These are phyloP conservation scores for Ceratocystis albifundus DNA, from an alignment of 2,329 filamentous ascomycete genomes.

Conservation along the genomic window DNA sequence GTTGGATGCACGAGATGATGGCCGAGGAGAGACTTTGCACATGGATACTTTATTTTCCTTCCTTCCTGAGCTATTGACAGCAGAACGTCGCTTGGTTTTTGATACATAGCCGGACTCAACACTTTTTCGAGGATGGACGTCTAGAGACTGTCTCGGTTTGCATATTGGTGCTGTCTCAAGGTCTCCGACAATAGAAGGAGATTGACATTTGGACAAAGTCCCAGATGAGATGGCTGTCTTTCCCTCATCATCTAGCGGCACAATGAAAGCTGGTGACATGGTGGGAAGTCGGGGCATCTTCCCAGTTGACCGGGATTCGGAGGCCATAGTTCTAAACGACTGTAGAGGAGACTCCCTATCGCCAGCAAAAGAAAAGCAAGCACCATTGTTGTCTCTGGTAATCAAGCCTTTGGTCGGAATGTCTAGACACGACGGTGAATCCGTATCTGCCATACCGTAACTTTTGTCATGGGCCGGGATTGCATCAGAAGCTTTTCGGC, in stretches of 20 bases:
- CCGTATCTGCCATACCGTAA: background rate
- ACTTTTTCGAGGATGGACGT: background rate
- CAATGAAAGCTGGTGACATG: constrained; percentile 13
- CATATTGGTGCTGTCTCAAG: constrained; percentile 14
- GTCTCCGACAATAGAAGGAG: constrained; percentile 19
- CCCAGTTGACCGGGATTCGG: background rate
- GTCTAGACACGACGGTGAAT: background rate
- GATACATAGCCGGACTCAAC: background rate
- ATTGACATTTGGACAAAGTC: background rate
- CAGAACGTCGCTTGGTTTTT: background rate
- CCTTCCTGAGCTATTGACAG: background rate
- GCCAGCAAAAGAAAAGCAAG: background rate
- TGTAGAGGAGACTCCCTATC: background rate
- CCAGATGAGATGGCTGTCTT: background rate
- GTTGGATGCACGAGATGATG: constrained; percentile 22
- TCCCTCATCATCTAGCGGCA: background rate
- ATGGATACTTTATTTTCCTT: constrained; percentile 3
- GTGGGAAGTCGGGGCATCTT: background rate
- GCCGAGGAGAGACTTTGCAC: background rate
- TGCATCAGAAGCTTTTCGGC: background rate
- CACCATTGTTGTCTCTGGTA: background rate
- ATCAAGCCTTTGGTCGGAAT: background rate
- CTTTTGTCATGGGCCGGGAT: background rate
- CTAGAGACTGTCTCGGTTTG: background rate
- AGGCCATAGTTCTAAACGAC: background rate